phyloP scores from a whole-genome alignment of 495 filamentous ascomycete species.

The Penicillium taxi region DNA sequence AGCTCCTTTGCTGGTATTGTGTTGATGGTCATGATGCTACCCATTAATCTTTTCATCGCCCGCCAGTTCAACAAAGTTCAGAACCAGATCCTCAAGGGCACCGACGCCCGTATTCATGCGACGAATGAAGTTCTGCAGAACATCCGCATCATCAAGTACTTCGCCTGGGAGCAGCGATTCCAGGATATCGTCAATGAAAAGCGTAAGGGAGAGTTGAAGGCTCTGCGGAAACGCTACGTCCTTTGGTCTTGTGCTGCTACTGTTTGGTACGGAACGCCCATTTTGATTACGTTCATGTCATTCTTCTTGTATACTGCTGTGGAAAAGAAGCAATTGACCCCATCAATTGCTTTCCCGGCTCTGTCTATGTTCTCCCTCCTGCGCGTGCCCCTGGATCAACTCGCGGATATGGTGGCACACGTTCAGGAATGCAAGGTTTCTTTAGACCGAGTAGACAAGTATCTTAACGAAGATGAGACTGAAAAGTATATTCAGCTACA shows the following conservation, averaged over 20 bases:
- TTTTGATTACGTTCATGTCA: conserved; percentile 91
- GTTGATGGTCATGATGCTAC: conserved; percentile 83
- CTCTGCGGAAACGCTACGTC: conserved; percentile 74
- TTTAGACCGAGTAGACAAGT: conserved; percentile 92
- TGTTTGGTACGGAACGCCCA: conserved; percentile 92
- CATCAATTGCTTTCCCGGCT: conserved; percentile 92
- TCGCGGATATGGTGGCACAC: conserved; percentile 98
- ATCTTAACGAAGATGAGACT: conserved; percentile 88
- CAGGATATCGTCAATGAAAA: conserved; percentile 82
- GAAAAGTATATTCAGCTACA: conserved; percentile 89
- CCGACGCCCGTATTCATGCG: conserved; percentile 91
- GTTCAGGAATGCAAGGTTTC: conserved; percentile 98
- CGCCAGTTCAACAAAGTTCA: conserved; percentile 76
- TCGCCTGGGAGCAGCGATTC: conserved; percentile 96
- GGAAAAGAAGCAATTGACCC: conserved; percentile 81
- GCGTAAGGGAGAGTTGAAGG: conserved; percentile 66
- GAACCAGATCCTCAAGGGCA: conserved; percentile 85
- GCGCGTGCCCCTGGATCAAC: conserved; percentile 85
- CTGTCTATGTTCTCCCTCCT: conserved; percentile 95
- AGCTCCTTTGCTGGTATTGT: conserved; percentile 90
- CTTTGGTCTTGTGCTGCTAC: conserved; percentile 87
- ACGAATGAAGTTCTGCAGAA: conserved; percentile 98
- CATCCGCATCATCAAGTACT: conserved; percentile 99
- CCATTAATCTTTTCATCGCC: conserved; percentile 81
- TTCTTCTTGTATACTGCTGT: conserved; percentile 90